These are phyloP conservation scores for Viridothelium virens DNA, from an alignment of 495 filamentous ascomycete genomes.

Conservation along the genomic window DNA sequence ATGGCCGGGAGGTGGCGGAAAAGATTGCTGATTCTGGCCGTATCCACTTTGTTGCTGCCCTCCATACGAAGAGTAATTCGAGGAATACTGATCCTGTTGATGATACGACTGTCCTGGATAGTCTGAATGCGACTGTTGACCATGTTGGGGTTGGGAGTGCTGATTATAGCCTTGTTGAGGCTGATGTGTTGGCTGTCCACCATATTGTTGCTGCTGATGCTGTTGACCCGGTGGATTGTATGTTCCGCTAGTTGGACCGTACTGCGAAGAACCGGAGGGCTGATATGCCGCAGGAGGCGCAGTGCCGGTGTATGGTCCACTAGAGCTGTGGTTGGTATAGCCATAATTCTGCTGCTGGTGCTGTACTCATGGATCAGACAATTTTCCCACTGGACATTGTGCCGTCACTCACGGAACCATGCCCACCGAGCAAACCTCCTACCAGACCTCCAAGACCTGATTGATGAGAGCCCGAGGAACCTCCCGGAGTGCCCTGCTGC, in stretches of 20 bases:
- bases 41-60: slow-evolving; percentile 12
- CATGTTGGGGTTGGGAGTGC: neutral
- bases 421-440: slow-evolving; percentile 27
- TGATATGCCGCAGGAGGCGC: slow-evolving; percentile 21
- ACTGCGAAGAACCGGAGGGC: slow-evolving; percentile 18
- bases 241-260: slow-evolving; percentile 13
- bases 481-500: slow-evolving; percentile 15
- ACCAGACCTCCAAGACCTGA: slow-evolving; percentile 19
- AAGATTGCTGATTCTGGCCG: neutral
- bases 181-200: slow-evolving; percentile 5
- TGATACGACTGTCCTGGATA: neutral
- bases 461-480: neutral
- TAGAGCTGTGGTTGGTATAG: slow-evolving; percentile 17
- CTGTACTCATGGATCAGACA: slow-evolving; percentile 12
- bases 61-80: slow-evolving; percentile 11
- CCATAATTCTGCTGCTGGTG: slow-evolving; percentile 24
- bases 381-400: neutral
- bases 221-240: slow-evolving; percentile 20
- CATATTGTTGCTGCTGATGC: slow-evolving; percentile 8
- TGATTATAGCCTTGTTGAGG: slow-evolving; percentile 14
- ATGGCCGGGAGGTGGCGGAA: slow-evolving; percentile 7
- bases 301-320: slow-evolving; percentile 19
- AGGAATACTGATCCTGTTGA: slow-evolving; percentile 5
- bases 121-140: slow-evolving; percentile 16
- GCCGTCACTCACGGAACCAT: slow-evolving; percentile 28